Base-by-base conservation (phyloP, 2,329 filamentous ascomycete species). In the Microcyclosporella mali region DNA sequence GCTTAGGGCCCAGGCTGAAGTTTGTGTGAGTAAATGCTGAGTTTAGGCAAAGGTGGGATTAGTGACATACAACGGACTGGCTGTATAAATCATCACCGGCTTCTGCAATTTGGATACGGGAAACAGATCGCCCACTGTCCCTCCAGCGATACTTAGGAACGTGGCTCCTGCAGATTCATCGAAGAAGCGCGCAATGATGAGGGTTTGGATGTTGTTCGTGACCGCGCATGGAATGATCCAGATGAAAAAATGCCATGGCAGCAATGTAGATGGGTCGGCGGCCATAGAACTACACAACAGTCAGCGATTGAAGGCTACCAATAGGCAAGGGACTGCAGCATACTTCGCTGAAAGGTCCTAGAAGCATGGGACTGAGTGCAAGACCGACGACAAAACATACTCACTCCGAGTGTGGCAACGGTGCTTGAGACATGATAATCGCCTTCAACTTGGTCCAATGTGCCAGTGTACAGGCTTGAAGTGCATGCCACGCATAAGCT, bases 21-120 rank as follows among this genome's bases (percentile, higher is more conserved):
- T n/a, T n/a, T n/a, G n/a, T n/a, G n/a, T n/a, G n/a, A n/a, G n/a
- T n/a, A n/a, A n/a, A n/a, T n/a, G n/a, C n/a, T n/a, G n/a, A n/a
- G n/a, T n/a, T n/a, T n/a, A n/a, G n/a, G n/a, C n/a, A n/a, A n/a
- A n/a, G n/a, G n/a, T n/a, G n/a, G n/a, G n/a, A n/a, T n/a, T n/a
- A n/a, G n/a, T n/a, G n/a, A n/a, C n/a, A n/a, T n/a, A n/a, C n/a
- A n/a, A n/a, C n/a, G n/a, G n/a, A n/a, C n/a, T n/a, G n/a, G n/a
- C n/a, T n/a, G n/a, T n/a, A n/a, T n/a, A n/a, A n/a, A n/a, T n/a
- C 67, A 88, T 82, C 89, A 95, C 94, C 2, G 88, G 88, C 6
- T 76, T 75, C 52, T 82, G 81, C 43, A 94, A 77, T 51, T 86
- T 74, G 45, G 81, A 69, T 33, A 75, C 73, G 10, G 70, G 69